phyloP scores from a whole-genome alignment of 768 basidiomycete species.

The Agaricus sinodeliciosus region DNA sequence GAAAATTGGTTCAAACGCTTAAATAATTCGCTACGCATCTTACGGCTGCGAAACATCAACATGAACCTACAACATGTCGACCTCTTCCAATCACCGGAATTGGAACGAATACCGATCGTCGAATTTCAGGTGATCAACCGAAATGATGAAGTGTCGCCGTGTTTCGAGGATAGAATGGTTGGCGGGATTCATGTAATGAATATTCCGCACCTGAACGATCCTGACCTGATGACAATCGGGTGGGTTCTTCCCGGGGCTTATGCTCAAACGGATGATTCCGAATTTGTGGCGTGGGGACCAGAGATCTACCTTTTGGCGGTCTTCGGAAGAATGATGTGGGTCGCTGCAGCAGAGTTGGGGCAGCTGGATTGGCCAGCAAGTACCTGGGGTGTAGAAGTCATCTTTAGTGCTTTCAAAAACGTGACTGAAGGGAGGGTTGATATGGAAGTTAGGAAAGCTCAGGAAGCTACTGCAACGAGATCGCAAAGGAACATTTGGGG shows the following conservation, averaged over 20 bases:
- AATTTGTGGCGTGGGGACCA: background rate
- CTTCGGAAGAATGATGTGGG: background rate
- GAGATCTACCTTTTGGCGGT: background rate
- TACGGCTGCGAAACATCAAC: background rate
- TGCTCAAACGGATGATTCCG: background rate
- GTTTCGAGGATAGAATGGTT: background rate
- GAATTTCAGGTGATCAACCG: background rate
- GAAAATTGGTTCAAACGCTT: background rate
- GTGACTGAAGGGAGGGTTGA: background rate
- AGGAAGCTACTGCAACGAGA: background rate
- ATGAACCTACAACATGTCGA: background rate
- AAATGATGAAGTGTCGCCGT: background rate
- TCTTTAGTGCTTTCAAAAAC: background rate
- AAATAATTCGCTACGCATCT: background rate
- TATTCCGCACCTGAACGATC: background rate
- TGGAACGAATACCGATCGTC: background rate
- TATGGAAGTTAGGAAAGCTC: background rate
- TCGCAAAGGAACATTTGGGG: background rate
- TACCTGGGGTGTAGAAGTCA: background rate
- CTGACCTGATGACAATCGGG: background rate
- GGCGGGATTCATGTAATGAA: background rate
- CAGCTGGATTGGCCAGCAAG: background rate
- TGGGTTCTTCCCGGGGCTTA: conserved; percentile 1
- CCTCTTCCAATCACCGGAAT: background rate
- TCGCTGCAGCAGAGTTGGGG: background rate